Evolutionary conservation across 768 basidiomycete genomes (phyloP).

Genomic region (Mycena epipterygia): DNA sequence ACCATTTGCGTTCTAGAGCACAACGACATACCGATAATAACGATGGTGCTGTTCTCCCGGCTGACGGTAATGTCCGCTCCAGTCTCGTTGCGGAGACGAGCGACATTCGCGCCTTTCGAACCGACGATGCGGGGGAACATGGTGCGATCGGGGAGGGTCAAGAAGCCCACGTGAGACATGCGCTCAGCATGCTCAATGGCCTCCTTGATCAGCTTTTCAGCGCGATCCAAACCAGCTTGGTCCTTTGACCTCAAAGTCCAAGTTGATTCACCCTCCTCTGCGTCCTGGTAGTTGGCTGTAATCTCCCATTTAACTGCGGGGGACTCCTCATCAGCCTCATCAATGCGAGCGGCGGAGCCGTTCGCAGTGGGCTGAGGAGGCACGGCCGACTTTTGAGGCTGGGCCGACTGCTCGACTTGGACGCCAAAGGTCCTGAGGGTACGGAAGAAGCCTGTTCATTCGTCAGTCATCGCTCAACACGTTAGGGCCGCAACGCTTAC

Average conservation of each 20-base stretch:
- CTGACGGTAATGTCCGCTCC: conserved; percentile 94
- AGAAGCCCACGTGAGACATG: conserved; percentile 86
- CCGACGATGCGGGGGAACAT: conserved; percentile 96
- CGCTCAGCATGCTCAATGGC: conserved; percentile 80
- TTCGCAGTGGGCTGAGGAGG: conserved; percentile 67
- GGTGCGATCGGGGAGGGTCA: conserved; percentile 85
- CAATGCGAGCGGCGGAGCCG: conserved; percentile 82
- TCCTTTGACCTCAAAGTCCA: conserved; percentile 91
- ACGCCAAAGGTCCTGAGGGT: conserved; percentile 86
- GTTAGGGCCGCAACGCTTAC: background rate
- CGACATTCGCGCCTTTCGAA: conserved; percentile 90
- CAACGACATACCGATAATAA: conserved; percentile 79
- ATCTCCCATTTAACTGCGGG: conserved; percentile 78
- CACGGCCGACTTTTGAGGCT: conserved; percentile 71
- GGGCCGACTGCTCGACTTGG: conserved; percentile 80
- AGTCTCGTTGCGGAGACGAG: conserved; percentile 88
- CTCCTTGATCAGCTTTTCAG: conserved; percentile 73
- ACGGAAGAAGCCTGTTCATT: conserved; percentile 74
- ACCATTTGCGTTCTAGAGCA: background rate
- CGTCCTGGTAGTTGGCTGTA: conserved; percentile 80
- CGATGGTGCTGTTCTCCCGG: conserved; percentile 88
- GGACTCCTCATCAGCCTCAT: conserved; percentile 72
- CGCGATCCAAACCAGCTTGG: conserved; percentile 81
- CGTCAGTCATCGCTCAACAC: background rate
- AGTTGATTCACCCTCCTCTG: conserved; percentile 85